Base-by-base conservation (phyloP, 2,329 filamentous ascomycete genomes). In the Verruconis gallopava region DNA sequence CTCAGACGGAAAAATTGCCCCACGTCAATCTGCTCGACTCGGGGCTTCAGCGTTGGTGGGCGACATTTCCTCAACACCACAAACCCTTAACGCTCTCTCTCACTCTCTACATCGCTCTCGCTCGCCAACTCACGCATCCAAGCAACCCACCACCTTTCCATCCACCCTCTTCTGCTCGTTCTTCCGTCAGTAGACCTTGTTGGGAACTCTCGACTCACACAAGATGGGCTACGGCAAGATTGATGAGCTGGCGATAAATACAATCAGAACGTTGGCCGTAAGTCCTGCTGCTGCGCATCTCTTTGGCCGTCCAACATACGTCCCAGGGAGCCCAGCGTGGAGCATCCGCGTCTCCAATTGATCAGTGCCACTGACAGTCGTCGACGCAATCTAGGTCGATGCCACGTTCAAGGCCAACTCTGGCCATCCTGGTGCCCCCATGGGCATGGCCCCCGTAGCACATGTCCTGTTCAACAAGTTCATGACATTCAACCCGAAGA, bases 401-500 rank as follows among this genome's bases (percentile, higher is more conserved):
- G 91, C 89, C 64, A 95, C 88, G 60, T 79, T 80, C 67, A 74
- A 82, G 65, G 85, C 89, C 64, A 96, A 96, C 77, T 95, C 89
- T 51, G 91, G 91, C 63, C 91, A 98, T 72, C 91, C 91, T 59
- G 91, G 91, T 75, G 91, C 91, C 65, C 91, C 91, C 58, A 98
- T 98, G 91, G 79, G 77, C 61, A 75, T 96, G 85, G 91, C 91
- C 59, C 89, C 91, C 49, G 79, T 88, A 59, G 81, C 91, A 65
- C 91, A 96, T 75, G 85, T 96, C 58, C 78, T 98, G 51, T 98
- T 85, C 73, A 93, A 94, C 78, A 93, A 91, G 68, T 93, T 95
- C 75, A 85, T 98, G 85, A 93, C 71, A 65, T 98, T 95, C 77
- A 98, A 96, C 81, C 91, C 91, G 58, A 93, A 95, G 81, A 95